Base-by-base conservation (phyloP, 345 rosid species). In the Microthlaspi erraticum region DNA sequence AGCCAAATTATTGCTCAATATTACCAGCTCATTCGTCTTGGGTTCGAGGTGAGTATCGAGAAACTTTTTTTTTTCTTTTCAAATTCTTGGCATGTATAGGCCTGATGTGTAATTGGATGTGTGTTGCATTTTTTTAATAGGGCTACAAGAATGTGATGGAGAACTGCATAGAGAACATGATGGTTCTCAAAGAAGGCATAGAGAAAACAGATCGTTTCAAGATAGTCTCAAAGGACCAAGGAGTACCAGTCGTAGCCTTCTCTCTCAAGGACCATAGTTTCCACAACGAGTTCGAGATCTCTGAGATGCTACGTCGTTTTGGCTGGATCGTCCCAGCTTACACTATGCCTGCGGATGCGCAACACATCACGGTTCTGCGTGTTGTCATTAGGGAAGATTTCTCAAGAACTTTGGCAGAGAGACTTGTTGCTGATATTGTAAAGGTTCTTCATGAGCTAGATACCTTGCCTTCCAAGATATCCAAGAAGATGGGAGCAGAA, bases 271-370 rank as follows among this genome's bases (percentile, higher is more conserved):
- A 93, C 82, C 80, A 81, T 64, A 78, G 74, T 73, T 66, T 79
- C 11, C 89, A 93, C 61, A 73, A 82, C 16, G 98, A 93, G 64
- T 90, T 88, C 17, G 93, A 90, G 74, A 82, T 93, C 37, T 78
- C 98, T 0, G 96, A 93, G 34, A 76, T 77, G 87, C 83, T 93
- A 23, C 88, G 97, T 3, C 88, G 98, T 13, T 90, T 81, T n/a
- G 97, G 98, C 0, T 93, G 98, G 97, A 90, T 93, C 0, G 97
- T 93, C 64, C 98, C 97, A 0, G 97, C 98, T 41, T 92, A 92
- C 77, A 85, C 91, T 8, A 90, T 92, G 97, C 98, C 98, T 0
- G 92, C 97, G 0, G 85, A 91, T 51, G 98, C 96, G 2, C 89
- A 91, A 65, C 96, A 93, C 72, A 60, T 93, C 8, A 93, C 98